These are phyloP conservation scores for Aureobasidium sp. DNA, from an alignment of 2,329 filamentous ascomycete genomes.

Conservation along the genomic window DNA sequence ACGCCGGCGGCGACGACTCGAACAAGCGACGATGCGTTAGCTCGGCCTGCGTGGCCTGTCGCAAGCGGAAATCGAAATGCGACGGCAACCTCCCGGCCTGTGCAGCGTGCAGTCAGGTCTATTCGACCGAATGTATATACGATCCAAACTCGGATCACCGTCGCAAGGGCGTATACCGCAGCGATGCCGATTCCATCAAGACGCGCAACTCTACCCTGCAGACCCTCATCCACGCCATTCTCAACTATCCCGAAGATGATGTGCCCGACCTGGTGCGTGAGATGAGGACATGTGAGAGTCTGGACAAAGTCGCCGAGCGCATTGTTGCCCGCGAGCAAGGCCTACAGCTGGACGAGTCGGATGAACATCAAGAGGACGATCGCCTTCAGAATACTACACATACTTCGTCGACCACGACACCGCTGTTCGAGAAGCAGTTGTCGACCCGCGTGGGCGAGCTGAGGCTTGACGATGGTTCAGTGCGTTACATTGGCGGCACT, in stretches of 20 bases:
- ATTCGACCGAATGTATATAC: constrained; percentile 84
- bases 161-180: constrained; percentile 92
- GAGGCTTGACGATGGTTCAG: constrained; percentile 75
- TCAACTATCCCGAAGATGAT: constrained; percentile 85
- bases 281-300: constrained; percentile 77
- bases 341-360: constrained; percentile 37
- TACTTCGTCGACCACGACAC: constrained; percentile 14
- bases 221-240: constrained; percentile 84
- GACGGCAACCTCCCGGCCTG: constrained; percentile 88
- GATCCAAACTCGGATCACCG: constrained; percentile 95
- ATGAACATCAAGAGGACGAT: constrained; percentile 28
- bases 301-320: constrained; percentile 57
- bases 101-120: constrained; percentile 92
- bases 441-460: constrained; percentile 92
- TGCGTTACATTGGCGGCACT: constrained; percentile 88
- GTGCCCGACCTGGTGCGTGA: constrained; percentile 73
- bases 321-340: constrained; percentile 50
- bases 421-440: constrained; percentile 66
- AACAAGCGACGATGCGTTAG: constrained; percentile 37
- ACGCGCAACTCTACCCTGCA: constrained; percentile 82
- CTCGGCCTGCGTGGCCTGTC: constrained; percentile 30
- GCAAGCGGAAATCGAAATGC: constrained; percentile 48
- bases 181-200: constrained; percentile 83
- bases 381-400: constrained; percentile 35
- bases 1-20: constrained; percentile 31